Conservation (phyloP, 148 eudicot species). For the Vaccinium corymbosum region DNA sequence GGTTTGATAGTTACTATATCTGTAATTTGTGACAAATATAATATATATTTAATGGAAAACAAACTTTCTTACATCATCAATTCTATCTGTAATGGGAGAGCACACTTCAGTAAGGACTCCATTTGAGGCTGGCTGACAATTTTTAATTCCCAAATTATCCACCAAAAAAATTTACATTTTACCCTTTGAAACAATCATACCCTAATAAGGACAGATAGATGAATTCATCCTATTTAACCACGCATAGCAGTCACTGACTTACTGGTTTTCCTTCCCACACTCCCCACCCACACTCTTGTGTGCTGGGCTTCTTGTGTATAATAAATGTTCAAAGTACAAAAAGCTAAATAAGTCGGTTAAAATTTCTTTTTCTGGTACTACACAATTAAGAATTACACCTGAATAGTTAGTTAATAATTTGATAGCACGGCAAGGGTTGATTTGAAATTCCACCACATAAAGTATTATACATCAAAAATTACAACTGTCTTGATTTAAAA, state of each 20-base stretch:
- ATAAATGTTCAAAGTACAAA: not conserved
- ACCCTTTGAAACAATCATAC: not conserved
- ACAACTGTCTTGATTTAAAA: not conserved
- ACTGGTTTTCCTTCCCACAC: not conserved
- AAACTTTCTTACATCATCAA: not conserved
- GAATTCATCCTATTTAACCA: not conserved
- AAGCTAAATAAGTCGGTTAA: not conserved
- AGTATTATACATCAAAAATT: not conserved
- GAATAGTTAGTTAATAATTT: not conserved
- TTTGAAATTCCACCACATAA: not conserved
- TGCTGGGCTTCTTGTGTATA: not conserved
- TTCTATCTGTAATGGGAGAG: not conserved
- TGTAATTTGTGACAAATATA: not conserved
- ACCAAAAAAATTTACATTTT: not conserved
- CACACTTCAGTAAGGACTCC: not conserved
- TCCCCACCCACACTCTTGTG: not conserved
- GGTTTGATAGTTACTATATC: not conserved
- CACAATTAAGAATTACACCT: not conserved
- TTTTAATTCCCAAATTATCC: not conserved
- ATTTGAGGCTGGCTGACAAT: not conserved
- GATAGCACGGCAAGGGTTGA: not conserved
- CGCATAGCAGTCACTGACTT: not conserved
- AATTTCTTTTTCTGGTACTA: not conserved
- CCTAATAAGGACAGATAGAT: not conserved
- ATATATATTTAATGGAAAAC: not conserved